Conservation (phyloP, 2,329 filamentous ascomycete genomes). For the Colletotrichum truncatum region DNA sequence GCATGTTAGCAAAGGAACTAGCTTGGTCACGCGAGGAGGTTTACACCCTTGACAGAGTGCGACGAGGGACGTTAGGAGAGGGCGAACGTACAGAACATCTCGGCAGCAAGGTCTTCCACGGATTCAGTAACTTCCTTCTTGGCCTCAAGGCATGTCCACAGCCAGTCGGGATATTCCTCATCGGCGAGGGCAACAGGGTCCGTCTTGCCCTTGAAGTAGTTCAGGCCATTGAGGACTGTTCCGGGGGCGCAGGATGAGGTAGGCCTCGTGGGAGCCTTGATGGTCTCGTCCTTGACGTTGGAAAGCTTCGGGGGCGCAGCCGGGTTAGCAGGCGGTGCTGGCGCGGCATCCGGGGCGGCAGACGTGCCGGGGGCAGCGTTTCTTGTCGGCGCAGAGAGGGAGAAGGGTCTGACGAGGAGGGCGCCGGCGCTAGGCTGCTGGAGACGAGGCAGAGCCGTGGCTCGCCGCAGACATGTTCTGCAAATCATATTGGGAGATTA, state of each 20-base stretch:
- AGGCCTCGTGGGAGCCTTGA: conserved; percentile 39
- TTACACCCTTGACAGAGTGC: not conserved
- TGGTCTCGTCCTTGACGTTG: conserved; percentile 38
- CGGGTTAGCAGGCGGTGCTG: conserved; percentile 45
- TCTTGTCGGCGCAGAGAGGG: conserved; percentile 41
- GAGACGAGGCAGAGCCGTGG: conserved; percentile 44
- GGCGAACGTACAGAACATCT: conserved; percentile 78
- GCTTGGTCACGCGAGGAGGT: not conserved
- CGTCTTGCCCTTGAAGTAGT: conserved; percentile 77
- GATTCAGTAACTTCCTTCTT: conserved; percentile 61
- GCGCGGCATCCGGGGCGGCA: conserved; percentile 31
- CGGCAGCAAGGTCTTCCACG: conserved; percentile 67
- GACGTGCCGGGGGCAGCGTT: conserved; percentile 16
- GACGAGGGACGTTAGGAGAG: not conserved
- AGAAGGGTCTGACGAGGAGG: conserved; percentile 47
- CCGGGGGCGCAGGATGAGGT: conserved; percentile 70
- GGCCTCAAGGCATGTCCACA: conserved; percentile 77
- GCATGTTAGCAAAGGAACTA: conserved; percentile 7
- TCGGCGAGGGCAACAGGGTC: conserved; percentile 81
- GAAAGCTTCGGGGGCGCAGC: conserved; percentile 40
- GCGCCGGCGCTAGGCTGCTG: conserved; percentile 25
- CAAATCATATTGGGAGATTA: conserved; percentile 47
- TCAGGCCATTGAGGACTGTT: conserved; percentile 76
- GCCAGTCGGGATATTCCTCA: conserved; percentile 81
- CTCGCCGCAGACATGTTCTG: conserved; percentile 59